These are phyloP conservation scores for Royoungia palumana DNA, from an alignment of 768 basidiomycete species.

Conservation along the genomic window DNA sequence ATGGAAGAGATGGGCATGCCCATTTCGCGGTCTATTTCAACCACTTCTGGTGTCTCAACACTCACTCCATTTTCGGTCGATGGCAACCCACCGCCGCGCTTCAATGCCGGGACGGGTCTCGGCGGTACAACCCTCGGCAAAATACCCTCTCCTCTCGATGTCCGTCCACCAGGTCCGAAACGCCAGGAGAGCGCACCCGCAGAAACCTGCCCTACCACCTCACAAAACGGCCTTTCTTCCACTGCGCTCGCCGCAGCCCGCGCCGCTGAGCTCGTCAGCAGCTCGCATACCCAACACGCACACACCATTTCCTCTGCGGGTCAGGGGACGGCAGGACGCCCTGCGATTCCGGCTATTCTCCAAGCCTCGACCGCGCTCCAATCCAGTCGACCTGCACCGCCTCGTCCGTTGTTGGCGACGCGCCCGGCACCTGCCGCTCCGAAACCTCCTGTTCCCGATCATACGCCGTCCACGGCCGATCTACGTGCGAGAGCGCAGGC, in stretches of 20 bases:
- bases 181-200: slow-evolving; percentile 48
- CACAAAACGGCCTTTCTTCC: slow-evolving; percentile 38
- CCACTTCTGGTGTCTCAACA: slow-evolving; percentile 18
- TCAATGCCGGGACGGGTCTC: slow-evolving; percentile 89
- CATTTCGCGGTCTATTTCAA: slow-evolving; percentile 20
- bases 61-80: slow-evolving; percentile 37
- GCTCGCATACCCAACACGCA: slow-evolving; percentile 39
- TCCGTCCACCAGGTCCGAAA: slow-evolving; percentile 35
- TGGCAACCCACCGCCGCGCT: slow-evolving; percentile 63
- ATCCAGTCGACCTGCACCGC: slow-evolving; percentile 63
- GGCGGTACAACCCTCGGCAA: slow-evolving; percentile 60
- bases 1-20: slow-evolving; percentile 57
- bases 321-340: slow-evolving; percentile 24
- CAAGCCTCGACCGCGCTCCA: slow-evolving; percentile 41
- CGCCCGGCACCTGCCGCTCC: slow-evolving; percentile 54
- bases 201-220: slow-evolving; percentile 28
- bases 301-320: slow-evolving; percentile 39
- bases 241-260: slow-evolving; percentile 50
- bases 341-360: slow-evolving; percentile 24
- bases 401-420: slow-evolving; percentile 58
- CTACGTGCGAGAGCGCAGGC: slow-evolving; percentile 62
- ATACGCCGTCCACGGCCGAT: slow-evolving; percentile 62
- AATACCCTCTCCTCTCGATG: slow-evolving; percentile 36
- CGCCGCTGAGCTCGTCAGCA: slow-evolving; percentile 63
- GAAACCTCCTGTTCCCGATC: slow-evolving; percentile 39